Evolutionary conservation across 306 rosid species (phyloP).

Genomic region (Acmispon strigosus): DNA sequence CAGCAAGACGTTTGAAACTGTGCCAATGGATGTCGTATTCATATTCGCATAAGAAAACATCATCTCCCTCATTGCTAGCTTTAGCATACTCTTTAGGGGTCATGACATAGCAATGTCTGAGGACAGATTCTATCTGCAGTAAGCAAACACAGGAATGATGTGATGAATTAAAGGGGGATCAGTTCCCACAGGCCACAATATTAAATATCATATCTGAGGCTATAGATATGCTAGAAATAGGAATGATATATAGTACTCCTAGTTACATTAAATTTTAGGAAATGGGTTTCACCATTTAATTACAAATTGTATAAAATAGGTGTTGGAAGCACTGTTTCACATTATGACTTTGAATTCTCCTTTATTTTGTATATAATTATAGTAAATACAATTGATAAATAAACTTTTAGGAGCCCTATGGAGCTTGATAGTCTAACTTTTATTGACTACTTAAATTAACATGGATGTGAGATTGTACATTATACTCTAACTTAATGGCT

Average conservation of each 20-base stretch:
- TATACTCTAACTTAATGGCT: not conserved
- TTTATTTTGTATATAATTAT: not conserved
- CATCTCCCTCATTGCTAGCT: constrained; percentile 75
- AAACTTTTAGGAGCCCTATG: not conserved
- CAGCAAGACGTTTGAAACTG: constrained; percentile 81
- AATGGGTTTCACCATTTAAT: not conserved
- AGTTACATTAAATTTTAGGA: not conserved
- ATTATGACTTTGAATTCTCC: not conserved
- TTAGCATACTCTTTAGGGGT: constrained; percentile 72
- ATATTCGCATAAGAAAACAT: constrained; percentile 78
- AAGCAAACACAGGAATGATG: constrained; percentile 11
- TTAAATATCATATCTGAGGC: not conserved
- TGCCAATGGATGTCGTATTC: constrained; percentile 90
- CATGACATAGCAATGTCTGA: constrained; percentile 69
- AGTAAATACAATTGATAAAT: not conserved
- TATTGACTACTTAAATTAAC: not conserved
- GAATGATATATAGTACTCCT: not conserved
- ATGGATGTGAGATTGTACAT: not conserved
- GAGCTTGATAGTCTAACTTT: not conserved
- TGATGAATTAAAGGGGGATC: constrained; percentile 11
- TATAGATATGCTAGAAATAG: not conserved
- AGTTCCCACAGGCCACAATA: not conserved
- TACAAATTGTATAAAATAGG: not conserved
- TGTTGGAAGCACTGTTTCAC: not conserved
- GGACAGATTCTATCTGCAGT: constrained; percentile 75